A percentile compares a stretch with the other conserved stretches of the same genome.
Evolutionary conservation across 2,329 filamentous ascomycete genomes (phyloP).

Genomic region (Didymella arachidicola): DNA sequence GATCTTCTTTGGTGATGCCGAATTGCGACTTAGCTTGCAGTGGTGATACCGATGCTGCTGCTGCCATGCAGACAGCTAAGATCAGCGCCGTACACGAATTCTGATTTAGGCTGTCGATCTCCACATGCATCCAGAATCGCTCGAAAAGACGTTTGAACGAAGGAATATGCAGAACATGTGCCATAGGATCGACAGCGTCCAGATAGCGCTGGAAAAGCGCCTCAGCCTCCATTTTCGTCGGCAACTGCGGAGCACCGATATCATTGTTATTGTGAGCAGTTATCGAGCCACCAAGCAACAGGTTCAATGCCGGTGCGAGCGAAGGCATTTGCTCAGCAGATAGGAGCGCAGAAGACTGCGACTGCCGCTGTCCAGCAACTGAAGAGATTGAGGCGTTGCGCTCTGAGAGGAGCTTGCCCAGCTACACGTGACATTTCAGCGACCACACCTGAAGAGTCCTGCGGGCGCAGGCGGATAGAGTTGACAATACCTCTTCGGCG

Average conservation of each 20-base stretch:
- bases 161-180: conserved; percentile 50
- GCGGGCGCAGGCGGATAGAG: conserved; percentile 24
- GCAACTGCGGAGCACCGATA: conserved; percentile 42
- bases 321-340: conserved; percentile 51
- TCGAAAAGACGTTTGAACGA: conserved; percentile 50
- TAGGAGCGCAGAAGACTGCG: conserved; percentile 46
- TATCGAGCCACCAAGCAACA: conserved; percentile 45
- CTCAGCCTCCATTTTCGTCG: conserved; percentile 48
- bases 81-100: conserved; percentile 50
- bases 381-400: conserved; percentile 43
- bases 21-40: conserved; percentile 51
- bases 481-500: conserved; percentile 49
- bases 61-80: conserved; percentile 49
- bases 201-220: conserved; percentile 46
- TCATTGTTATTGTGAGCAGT: conserved; percentile 40
- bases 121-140: conserved; percentile 48
- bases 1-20: conserved; percentile 49
- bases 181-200: conserved; percentile 49
- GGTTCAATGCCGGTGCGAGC: conserved; percentile 46
- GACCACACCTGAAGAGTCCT: conserved; percentile 19
- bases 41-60: conserved; percentile 48
- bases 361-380: conserved; percentile 46
- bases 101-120: conserved; percentile 47
- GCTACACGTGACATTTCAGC: conserved; percentile 43
- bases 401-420: conserved; percentile 50